Conservation (phyloP, 2,329 filamentous ascomycete genomes). For the Hirsutella thompsonii region DNA sequence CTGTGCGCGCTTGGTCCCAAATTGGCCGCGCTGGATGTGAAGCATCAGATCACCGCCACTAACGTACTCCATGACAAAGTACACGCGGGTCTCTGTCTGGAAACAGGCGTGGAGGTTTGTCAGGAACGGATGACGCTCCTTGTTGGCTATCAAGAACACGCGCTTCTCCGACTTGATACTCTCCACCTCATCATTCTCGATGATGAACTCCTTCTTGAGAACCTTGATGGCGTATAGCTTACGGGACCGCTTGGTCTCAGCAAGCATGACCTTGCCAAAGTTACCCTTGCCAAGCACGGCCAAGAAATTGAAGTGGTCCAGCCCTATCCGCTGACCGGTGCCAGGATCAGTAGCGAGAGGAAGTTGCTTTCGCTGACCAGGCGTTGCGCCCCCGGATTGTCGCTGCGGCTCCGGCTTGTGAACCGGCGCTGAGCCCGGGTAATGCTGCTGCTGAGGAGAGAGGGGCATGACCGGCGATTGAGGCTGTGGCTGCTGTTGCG, state of each 20-base stretch:
- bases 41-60: constrained; percentile 98
- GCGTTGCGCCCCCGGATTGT: constrained; percentile 15
- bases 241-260: constrained; percentile 85
- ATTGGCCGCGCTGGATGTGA: constrained; percentile 94
- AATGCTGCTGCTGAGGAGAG: constrained; percentile 23
- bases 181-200: constrained; percentile 98
- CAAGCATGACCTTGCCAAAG: constrained; percentile 99
- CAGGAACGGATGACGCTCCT: constrained; percentile 91
- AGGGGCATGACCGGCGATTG: constrained; percentile 8
- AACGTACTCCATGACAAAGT: constrained; percentile 99
- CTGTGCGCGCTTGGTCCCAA: constrained; percentile 92
- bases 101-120: constrained; percentile 95
- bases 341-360: constrained; percentile 61
- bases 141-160: constrained; percentile 93
- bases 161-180: constrained; percentile 96
- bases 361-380: constrained; percentile 40
- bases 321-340: constrained; percentile 73
- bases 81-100: constrained; percentile 95
- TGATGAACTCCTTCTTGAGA: constrained; percentile 99
- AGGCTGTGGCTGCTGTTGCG: constrained; percentile 21
- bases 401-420: constrained; percentile 27
- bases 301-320: constrained; percentile 98
- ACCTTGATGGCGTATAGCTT: constrained; percentile 98
- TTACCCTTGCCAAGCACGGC: constrained; percentile 97
- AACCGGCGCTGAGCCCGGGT: constrained; percentile 16